Evolutionary conservation across 495 filamentous ascomycete genomes (phyloP).

Genomic region (Hamigera avellanea): DNA sequence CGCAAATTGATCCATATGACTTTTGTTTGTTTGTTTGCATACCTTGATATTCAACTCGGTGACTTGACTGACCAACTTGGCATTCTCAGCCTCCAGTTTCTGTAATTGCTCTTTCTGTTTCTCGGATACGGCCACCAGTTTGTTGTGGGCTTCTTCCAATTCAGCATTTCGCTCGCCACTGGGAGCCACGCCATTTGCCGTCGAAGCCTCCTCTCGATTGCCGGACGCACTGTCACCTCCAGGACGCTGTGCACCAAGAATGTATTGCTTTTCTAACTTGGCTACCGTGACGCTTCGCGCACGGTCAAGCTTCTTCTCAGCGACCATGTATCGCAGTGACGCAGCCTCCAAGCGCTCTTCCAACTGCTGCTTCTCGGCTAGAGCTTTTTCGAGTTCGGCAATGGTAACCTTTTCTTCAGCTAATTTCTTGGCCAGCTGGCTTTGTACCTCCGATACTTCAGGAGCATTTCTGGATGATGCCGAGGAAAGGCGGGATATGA

Average conservation of each 20-base stretch:
- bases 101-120: conserved; percentile 85
- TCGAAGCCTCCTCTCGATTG: conserved; percentile 39
- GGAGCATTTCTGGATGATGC: conserved; percentile 35
- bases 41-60: conserved; percentile 55
- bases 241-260: conserved; percentile 47
- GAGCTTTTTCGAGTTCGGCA: conserved; percentile 61
- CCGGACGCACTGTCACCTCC: conserved; percentile 39
- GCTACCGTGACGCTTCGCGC: conserved; percentile 78
- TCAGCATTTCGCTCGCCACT: conserved; percentile 40
- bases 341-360: conserved; percentile 75
- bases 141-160: conserved; percentile 57
- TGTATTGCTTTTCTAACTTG: conserved; percentile 83
- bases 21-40: no score
- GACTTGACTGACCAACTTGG: conserved; percentile 63
- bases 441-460: conserved; percentile 61
- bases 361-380: conserved; percentile 70
- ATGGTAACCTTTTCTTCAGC: conserved; percentile 71
- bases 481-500: conserved; percentile 44
- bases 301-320: conserved; percentile 86
- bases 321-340: conserved; percentile 82
- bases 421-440: conserved; percentile 58
- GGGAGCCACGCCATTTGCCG: conserved; percentile 44
- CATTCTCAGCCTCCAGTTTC: conserved; percentile 66
- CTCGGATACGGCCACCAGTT: conserved; percentile 56
- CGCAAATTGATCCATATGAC: no score